These are phyloP conservation scores for Fusarium agapanthi DNA, from an alignment of 2,329 filamentous ascomycete species.

Conservation along the genomic window DNA sequence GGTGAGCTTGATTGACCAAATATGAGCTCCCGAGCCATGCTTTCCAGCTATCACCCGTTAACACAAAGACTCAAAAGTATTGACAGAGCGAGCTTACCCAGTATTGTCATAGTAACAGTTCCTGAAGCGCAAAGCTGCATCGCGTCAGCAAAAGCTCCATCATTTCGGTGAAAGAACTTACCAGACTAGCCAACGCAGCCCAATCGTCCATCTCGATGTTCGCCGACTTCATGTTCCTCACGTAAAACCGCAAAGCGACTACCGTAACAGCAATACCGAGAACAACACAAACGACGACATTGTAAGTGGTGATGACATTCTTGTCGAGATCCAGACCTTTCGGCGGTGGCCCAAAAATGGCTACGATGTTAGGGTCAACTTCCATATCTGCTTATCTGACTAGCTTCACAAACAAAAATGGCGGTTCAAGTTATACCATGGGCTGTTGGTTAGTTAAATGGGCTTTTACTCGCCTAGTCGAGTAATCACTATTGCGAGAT, in stretches of 20 bases:
- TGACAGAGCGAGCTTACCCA: accelerated
- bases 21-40: constrained; percentile 5
- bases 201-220: constrained; percentile 9
- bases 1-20: constrained; percentile 6
- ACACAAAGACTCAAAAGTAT: accelerated
- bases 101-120: constrained; percentile 1
- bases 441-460: not conserved
- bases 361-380: constrained; percentile 6
- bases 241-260: constrained; percentile 7
- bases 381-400: not conserved
- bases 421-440: not conserved
- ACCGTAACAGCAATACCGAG: not conserved
- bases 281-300: constrained; percentile 1
- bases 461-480: not conserved
- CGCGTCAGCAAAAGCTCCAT: accelerated
- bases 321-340: not conserved
- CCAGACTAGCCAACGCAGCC: constrained; percentile 5
- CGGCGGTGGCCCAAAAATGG: constrained; percentile 10
- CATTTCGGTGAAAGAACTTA: not conserved
- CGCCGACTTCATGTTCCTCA: constrained; percentile 17
- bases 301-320: not conserved
- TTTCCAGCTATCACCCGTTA: not conserved
- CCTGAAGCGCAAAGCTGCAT: not conserved
- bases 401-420: not conserved
- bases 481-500: not conserved